Conservation (phyloP, 352 stramenopile species). For the Phytophthora ramorum region DNA sequence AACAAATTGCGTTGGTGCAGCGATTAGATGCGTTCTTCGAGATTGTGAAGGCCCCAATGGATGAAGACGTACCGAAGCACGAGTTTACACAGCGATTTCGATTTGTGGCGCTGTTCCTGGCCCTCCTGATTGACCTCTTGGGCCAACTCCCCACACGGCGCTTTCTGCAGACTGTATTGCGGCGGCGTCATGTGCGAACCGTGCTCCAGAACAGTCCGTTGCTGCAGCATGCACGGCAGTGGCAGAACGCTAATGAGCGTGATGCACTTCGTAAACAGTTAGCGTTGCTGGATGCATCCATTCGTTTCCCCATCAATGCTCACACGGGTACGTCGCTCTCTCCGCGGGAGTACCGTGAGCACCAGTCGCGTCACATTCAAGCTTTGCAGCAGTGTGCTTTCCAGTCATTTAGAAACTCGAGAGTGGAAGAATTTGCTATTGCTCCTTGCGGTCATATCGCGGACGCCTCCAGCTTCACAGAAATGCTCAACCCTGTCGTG, state of each 20-base stretch:
- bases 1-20: conserved; percentile 42
- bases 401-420: conserved; percentile 46
- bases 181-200: conserved; percentile 65
- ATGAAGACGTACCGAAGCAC: conserved; percentile 29
- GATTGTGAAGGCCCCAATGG: conserved; percentile 35
- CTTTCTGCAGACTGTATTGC: conserved; percentile 77
- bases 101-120: conserved; percentile 75
- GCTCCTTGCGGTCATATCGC: conserved; percentile 57
- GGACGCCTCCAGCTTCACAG: conserved; percentile 48
- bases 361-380: conserved; percentile 60
- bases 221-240: conserved; percentile 48
- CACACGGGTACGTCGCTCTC: conserved; percentile 77
- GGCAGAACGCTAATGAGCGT: conserved; percentile 42
- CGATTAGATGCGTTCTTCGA: conserved; percentile 60
- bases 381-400: conserved; percentile 78
- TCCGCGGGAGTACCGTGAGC: conserved; percentile 54
- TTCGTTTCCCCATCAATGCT: conserved; percentile 87
- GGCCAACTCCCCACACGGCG: conserved; percentile 90
- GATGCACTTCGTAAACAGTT: conserved; percentile 70
- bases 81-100: conserved; percentile 30
- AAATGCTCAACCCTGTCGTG: conserved; percentile 48
- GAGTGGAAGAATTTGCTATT: conserved; percentile 70
- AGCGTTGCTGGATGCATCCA: conserved; percentile 64
- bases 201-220: conserved; percentile 48
- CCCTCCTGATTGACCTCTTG: conserved; percentile 88